Conservation (phyloP, 129 eudicot species). For the Oenanthe sinensis region DNA sequence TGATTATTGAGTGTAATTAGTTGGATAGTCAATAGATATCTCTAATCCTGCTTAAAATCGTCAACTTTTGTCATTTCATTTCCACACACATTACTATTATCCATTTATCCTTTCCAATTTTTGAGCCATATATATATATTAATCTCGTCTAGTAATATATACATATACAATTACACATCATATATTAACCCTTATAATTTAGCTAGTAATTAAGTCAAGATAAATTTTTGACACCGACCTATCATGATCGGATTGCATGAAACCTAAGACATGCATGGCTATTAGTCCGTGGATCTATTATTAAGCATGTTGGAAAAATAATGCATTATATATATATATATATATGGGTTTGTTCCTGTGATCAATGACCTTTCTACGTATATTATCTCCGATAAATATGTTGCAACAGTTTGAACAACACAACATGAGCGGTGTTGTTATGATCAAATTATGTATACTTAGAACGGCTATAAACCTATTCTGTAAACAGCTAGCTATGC, state of each 20-base stretch:
- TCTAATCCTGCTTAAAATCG: not conserved
- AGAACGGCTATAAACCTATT: constrained; percentile 1
- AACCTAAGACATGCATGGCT: not conserved
- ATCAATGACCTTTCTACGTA: too few species aligned
- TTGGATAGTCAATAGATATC: not conserved
- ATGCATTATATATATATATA: not conserved
- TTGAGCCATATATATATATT: too few species aligned
- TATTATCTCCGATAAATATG: too few species aligned
- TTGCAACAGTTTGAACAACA: not conserved
- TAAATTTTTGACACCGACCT: not conserved
- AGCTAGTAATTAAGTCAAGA: not conserved
- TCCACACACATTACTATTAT: too few species aligned
- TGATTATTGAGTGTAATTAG: not conserved
- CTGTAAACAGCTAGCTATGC: not conserved
- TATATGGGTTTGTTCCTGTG: too few species aligned
- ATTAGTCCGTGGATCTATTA: not conserved
- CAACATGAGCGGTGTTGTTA: not conserved
- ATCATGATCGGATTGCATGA: not conserved
- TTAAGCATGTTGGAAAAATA: not conserved
- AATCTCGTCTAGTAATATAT: too few species aligned
- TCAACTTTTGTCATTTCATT: not conserved
- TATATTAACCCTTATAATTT: not conserved
- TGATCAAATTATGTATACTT: not conserved
- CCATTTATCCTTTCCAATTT: too few species aligned
- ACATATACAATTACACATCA: too few species aligned